Conservation (phyloP, 1,139 yeast species). For the Hanseniaspora gamundiae region DNA sequence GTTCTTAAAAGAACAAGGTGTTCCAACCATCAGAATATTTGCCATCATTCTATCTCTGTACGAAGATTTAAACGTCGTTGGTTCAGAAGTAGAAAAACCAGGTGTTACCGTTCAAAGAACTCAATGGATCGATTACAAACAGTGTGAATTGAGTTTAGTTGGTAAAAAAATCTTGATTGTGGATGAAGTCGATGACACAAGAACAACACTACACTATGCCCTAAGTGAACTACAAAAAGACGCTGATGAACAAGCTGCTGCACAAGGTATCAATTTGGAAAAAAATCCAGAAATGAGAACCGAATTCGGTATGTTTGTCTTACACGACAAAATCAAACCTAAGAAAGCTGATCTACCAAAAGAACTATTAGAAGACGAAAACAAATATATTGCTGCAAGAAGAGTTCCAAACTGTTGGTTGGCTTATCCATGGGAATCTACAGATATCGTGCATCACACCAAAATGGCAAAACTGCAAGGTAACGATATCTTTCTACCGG, state of each 20-base stretch:
- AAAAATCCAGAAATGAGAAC: slow-evolving; percentile 37
- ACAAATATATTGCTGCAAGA: slow-evolving; percentile 79
- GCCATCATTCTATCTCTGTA: slow-evolving; percentile 53
- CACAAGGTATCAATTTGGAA: slow-evolving; percentile 29
- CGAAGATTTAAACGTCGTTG: slow-evolving; percentile 39
- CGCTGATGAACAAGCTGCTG: slow-evolving; percentile 36
- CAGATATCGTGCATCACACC: slow-evolving; percentile 82
- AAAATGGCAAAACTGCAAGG: slow-evolving; percentile 72
- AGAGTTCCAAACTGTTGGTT: slow-evolving; percentile 91
- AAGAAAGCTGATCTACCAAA: slow-evolving; percentile 62
- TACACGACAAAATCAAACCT: slow-evolving; percentile 84
- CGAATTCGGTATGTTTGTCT: slow-evolving; percentile 76
- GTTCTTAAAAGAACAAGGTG: slow-evolving; percentile 41
- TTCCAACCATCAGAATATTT: slow-evolving; percentile 49
- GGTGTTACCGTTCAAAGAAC: slow-evolving; percentile 53
- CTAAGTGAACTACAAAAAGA: slow-evolving; percentile 46
- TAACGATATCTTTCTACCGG: slow-evolving; percentile 30
- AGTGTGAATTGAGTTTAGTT: slow-evolving; percentile 36
- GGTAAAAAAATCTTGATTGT: slow-evolving; percentile 52
- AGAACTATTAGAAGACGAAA: slow-evolving; percentile 29
- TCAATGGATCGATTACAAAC: slow-evolving; percentile 58
- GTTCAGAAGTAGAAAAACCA: slow-evolving; percentile 33
- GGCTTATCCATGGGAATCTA: slow-evolving; percentile 96
- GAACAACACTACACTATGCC: slow-evolving; percentile 55
- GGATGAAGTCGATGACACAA: slow-evolving; percentile 61